These are phyloP conservation scores for Ehretia macrophylla DNA, from an alignment of 257 asterid genomes.

Conservation along the genomic window DNA sequence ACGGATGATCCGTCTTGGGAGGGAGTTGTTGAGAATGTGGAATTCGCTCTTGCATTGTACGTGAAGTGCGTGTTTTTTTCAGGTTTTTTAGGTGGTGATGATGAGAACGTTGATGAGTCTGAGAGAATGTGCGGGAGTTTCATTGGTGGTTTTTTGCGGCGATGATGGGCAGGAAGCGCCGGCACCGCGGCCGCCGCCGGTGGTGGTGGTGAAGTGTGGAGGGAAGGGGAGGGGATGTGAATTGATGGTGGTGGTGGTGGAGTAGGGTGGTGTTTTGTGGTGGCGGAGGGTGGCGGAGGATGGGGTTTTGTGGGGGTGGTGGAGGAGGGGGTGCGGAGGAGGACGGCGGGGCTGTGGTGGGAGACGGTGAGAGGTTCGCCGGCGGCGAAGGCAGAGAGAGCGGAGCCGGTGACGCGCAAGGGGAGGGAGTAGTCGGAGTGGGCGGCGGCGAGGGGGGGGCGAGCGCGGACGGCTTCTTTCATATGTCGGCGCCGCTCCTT, in stretches of 20 bases:
- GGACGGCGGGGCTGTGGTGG: slow-evolving; percentile 77
- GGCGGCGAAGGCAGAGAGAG: slow-evolving; percentile 77
- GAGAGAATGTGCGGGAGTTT: slow-evolving; percentile 88
- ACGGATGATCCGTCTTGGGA: slow-evolving; percentile 79
- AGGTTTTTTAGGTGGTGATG: slow-evolving; percentile 35
- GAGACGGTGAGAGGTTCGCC: slow-evolving; percentile 89
- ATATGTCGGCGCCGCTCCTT: slow-evolving; percentile 97
- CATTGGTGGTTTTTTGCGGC: slow-evolving; percentile 34
- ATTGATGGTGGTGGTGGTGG: slow-evolving; percentile 7
- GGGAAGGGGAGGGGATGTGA: slow-evolving; percentile 37
- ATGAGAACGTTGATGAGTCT: slow-evolving; percentile 31
- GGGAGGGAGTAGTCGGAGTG: slow-evolving; percentile 95
- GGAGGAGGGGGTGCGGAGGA: slow-evolving; percentile 59
- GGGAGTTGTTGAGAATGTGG: slow-evolving; percentile 74
- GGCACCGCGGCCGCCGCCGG: slow-evolving; percentile 31
- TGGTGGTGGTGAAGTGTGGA: slow-evolving; percentile 35
- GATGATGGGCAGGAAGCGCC: slow-evolving; percentile 27
- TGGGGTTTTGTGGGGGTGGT: slow-evolving; percentile 31
- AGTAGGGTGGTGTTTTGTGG: slow-evolving; percentile 11
- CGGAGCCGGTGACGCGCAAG: slow-evolving; percentile 76
- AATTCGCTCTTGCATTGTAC: slow-evolving; percentile 55
- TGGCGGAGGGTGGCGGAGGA: too few relatives aligned
- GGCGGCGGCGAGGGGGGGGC: slow-evolving; percentile 94
- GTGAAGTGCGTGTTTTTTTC: slow-evolving; percentile 31
- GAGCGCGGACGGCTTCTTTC: slow-evolving; percentile 79